These are phyloP conservation scores for Kodamaea anthophila DNA, from an alignment of 1,139 yeast genomes.

Conservation along the genomic window DNA sequence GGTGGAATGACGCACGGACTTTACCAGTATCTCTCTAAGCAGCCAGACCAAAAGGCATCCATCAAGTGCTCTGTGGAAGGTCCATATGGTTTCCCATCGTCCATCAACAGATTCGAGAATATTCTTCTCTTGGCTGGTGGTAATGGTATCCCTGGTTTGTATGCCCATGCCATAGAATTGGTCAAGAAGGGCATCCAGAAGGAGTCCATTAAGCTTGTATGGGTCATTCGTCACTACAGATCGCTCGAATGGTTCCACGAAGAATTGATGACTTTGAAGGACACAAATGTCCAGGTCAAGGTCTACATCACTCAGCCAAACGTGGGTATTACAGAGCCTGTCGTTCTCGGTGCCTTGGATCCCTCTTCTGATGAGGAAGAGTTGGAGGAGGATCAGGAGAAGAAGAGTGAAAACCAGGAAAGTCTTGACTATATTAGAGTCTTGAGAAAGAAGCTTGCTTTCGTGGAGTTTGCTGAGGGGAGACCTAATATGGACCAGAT, in stretches of 20 bases:
- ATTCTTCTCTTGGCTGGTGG: conserved; percentile 59
- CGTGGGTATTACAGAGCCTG: conserved; percentile 16
- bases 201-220: conserved; percentile 31
- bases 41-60: conserved; percentile 36
- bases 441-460: conserved; percentile 19
- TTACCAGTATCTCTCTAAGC: conserved; percentile 36
- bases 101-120: conserved; percentile 45
- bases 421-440: conserved; percentile 11
- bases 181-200: conserved; percentile 10
- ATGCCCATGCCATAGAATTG: conserved; percentile 26
- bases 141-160: conserved; percentile 61
- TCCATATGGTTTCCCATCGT: conserved; percentile 32
- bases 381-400: conserved; percentile 11
- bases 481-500: conserved; percentile 37
- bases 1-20: conserved; percentile 33
- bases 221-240: conserved; percentile 43
- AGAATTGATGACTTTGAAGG: conserved; percentile 22
- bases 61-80: conserved; percentile 36
- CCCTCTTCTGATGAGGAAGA: conserved; percentile 11
- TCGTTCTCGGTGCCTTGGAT: conserved; percentile 9
- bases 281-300: conserved; percentile 28
- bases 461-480: conserved; percentile 40
- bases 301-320: conserved; percentile 27
- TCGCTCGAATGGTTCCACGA: conserved; percentile 26
- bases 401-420: conserved; percentile 11